Percentiles rank a stretch among this genome's conserved stretches.
Conservation (phyloP, 495 filamentous ascomycete genomes). For the Daldinia loculata region DNA sequence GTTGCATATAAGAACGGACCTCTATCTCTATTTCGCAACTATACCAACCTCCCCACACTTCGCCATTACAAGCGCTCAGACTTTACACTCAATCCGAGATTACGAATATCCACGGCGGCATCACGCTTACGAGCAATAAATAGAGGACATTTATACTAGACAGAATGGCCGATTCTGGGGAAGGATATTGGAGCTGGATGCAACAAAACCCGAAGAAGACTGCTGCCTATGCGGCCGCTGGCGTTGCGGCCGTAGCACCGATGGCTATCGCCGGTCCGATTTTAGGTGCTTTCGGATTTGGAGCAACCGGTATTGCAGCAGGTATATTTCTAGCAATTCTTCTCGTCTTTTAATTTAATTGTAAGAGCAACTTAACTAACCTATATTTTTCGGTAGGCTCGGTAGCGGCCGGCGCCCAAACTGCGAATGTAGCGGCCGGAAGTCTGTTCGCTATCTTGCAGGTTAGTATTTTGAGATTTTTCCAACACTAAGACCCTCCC, state of each 20-base stretch:
- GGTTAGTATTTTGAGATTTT: neutral
- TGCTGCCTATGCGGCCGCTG: neutral
- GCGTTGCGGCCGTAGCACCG: conserved; percentile 6
- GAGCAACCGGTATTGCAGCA: conserved; percentile 9
- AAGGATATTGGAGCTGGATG: neutral
- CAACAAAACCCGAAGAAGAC: conserved; percentile 11
- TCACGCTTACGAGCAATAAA: neutral
- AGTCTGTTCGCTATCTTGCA: conserved; percentile 38
- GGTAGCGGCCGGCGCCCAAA: conserved; percentile 31
- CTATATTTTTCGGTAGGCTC: conserved; percentile 14
- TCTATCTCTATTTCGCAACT: neutral
- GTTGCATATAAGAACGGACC: neutral
- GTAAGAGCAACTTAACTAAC: neutral
- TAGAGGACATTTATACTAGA: neutral
- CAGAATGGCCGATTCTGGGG: neutral
- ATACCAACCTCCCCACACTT: neutral
- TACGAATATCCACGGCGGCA: neutral
- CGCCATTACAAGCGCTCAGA: neutral
- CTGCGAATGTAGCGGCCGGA: conserved; percentile 30
- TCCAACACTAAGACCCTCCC: neutral
- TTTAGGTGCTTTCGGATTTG: conserved; percentile 16
- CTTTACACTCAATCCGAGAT: neutral
- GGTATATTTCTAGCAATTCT: conserved; percentile 3
- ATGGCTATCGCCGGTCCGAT: conserved; percentile 3
- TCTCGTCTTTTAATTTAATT: neutral